These are phyloP conservation scores for Candida dubliniensis DNA, from an alignment of 1,139 yeast genomes.

Conservation along the genomic window DNA sequence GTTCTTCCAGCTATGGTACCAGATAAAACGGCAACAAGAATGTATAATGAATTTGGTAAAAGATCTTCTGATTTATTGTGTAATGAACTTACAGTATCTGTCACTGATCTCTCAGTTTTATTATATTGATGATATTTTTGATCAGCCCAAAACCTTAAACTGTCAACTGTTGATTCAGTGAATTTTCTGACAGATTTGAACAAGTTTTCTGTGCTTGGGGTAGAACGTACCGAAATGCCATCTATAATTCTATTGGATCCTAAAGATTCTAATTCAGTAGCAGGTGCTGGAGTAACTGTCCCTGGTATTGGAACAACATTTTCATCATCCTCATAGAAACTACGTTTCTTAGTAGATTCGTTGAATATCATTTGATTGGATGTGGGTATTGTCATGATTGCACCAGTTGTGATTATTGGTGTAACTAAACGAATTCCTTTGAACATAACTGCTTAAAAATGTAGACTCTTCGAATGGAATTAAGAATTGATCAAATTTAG, in stretches of 20 bases:
- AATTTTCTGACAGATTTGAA: slow-evolving; percentile 50
- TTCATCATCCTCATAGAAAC: slow-evolving; percentile 62
- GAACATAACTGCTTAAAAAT: slow-evolving; percentile 9
- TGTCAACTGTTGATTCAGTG: slow-evolving; percentile 17
- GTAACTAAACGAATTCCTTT: slow-evolving; percentile 11
- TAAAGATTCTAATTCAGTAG: slow-evolving; percentile 40
- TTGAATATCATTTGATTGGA: slow-evolving; percentile 15
- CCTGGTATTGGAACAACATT: slow-evolving; percentile 55
- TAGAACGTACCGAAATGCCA: slow-evolving; percentile 59
- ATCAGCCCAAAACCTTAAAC: slow-evolving; percentile 26
- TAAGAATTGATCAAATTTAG: neutral
- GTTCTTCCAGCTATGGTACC: slow-evolving; percentile 82
- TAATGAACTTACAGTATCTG: slow-evolving; percentile 65
- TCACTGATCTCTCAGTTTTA: slow-evolving; percentile 63
- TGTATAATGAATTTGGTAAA: slow-evolving; percentile 72
- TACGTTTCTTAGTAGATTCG: slow-evolving; percentile 36
- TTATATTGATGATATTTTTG: slow-evolving; percentile 51
- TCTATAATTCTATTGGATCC: slow-evolving; percentile 51
- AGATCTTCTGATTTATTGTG: slow-evolving; percentile 74
- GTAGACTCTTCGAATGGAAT: neutral
- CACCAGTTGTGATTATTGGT: slow-evolving; percentile 12
- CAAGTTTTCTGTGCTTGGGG: slow-evolving; percentile 46
- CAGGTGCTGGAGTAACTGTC: slow-evolving; percentile 52
- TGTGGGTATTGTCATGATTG: slow-evolving; percentile 6
- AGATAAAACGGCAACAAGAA: slow-evolving; percentile 71